Evolutionary conservation across 306 rosid genomes (phyloP).

Genomic region (Glycyrrhiza uralensis): DNA sequence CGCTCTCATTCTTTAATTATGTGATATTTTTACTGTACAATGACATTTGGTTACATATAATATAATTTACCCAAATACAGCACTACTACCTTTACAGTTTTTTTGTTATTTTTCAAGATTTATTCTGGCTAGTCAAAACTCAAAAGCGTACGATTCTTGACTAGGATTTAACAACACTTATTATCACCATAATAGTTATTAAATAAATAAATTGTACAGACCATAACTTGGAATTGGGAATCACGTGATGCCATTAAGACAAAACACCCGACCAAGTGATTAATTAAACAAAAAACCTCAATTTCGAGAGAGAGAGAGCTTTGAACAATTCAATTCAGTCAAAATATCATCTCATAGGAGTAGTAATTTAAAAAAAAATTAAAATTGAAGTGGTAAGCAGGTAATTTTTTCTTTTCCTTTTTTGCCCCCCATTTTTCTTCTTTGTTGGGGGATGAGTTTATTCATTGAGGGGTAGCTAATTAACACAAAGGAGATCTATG

Average conservation of each 20-base stretch:
- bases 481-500: conserved; percentile 92
- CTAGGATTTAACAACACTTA: conserved; percentile 29
- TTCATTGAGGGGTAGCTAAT: neutral
- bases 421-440: neutral
- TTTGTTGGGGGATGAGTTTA: neutral
- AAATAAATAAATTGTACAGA: conserved; percentile 32
- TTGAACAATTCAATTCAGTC: conserved; percentile 57
- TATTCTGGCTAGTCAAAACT: conserved; percentile 22
- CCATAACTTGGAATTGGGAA: conserved; percentile 93
- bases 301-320: conserved; percentile 42
- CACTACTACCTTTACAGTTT: too few relatives aligned
- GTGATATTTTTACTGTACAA: too few relatives aligned
- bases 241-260: conserved; percentile 98
- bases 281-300: conserved; percentile 56
- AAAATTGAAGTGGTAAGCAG: conserved; percentile 8
- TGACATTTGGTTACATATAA: too few relatives aligned
- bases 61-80: too few relatives aligned
- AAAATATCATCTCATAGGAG: conserved; percentile 40
- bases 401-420: neutral
- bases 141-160: conserved; percentile 33
- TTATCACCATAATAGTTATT: neutral
- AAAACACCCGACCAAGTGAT: conserved; percentile 97
- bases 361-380: neutral
- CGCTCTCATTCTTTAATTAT: too few relatives aligned
- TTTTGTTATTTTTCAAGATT: neutral